These are phyloP conservation scores for Oryza glumipatula DNA, from an alignment of 176 grass and related monocot species.

Conservation along the genomic window DNA sequence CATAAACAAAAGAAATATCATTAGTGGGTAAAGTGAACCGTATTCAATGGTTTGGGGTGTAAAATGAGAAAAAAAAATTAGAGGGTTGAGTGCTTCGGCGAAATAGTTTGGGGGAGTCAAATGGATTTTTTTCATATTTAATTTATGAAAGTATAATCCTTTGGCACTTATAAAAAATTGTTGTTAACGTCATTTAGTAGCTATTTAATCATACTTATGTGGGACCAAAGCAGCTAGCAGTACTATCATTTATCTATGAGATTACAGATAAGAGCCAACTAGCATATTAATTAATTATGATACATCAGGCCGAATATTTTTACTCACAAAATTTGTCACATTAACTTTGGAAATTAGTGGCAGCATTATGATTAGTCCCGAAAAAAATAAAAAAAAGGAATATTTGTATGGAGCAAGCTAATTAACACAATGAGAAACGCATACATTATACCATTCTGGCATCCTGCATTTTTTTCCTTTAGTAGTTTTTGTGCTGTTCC, in stretches of 20 bases:
- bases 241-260: neutral
- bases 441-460: conserved; percentile 2
- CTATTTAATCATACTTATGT: neutral
- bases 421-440: neutral
- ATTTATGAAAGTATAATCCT: neutral
- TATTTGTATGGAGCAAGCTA: conserved; percentile 5
- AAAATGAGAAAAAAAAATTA: too few relatives aligned
- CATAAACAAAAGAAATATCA: too few relatives aligned
- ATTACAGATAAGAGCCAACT: neutral
- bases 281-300: neutral
- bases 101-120: too few relatives aligned
- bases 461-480: neutral
- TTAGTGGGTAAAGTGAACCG: too few relatives aligned
- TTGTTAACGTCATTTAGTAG: neutral
- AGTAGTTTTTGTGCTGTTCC: neutral
- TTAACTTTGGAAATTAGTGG: neutral
- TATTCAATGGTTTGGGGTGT: too few relatives aligned
- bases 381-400: neutral
- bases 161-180: neutral
- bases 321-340: conserved; percentile 13
- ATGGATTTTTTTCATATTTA: too few relatives aligned
- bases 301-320: neutral
- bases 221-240: neutral
- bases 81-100: too few relatives aligned
- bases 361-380: neutral